Percentiles rank a stretch among this genome's conserved stretches.
These are phyloP conservation scores for Perilla frutescens DNA, from an alignment of 257 asterid genomes.

Conservation along the genomic window DNA sequence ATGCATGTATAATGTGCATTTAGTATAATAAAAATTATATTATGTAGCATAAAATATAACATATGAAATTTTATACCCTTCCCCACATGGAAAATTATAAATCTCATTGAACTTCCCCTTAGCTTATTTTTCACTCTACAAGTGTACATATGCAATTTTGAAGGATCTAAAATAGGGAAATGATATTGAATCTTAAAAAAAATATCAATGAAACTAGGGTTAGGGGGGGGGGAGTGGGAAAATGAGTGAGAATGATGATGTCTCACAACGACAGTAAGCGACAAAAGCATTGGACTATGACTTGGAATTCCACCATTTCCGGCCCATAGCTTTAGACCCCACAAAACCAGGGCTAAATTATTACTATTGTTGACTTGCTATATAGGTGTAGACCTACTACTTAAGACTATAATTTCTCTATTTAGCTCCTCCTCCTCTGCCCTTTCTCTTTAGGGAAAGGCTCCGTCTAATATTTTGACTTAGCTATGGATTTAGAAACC, in stretches of 20 bases:
- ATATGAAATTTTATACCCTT: no score
- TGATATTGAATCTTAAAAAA: no score
- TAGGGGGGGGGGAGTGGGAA: not conserved
- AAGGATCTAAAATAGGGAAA: no score
- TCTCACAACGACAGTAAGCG: constrained; percentile 30
- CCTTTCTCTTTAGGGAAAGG: not conserved
- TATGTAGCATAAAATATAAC: no score
- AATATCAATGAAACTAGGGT: no score
- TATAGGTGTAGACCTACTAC: not conserved
- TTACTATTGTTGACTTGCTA: constrained; percentile 18
- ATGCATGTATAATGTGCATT: no score
- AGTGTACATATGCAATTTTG: no score
- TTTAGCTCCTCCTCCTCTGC: no score
- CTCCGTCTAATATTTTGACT: not conserved
- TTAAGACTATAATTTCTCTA: not conserved
- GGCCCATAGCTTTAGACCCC: constrained; percentile 32
- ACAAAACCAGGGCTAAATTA: not conserved
- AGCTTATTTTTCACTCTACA: no score
- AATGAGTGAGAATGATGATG: constrained; percentile 45
- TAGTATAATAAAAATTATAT: no score
- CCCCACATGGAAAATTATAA: no score
- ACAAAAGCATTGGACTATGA: constrained; percentile 57
- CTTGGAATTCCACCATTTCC: constrained; percentile 64
- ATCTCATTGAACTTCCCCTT: no score
- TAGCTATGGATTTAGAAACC: not conserved